These are phyloP conservation scores for Umbelopsis sp. DNA, from an alignment of 371 early-diverging fungal species.

Conservation along the genomic window DNA sequence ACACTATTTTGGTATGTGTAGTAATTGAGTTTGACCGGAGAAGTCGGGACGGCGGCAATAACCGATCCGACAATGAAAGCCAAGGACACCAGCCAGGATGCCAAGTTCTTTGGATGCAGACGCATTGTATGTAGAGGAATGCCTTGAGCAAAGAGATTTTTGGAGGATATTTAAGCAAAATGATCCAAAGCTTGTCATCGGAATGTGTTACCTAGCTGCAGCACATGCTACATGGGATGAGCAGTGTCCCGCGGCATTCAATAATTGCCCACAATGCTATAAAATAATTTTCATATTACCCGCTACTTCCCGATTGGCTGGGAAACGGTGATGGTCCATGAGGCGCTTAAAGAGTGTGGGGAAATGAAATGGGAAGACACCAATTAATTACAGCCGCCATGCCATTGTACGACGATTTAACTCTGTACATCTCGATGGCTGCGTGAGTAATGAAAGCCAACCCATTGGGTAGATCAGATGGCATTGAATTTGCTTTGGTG, in stretches of 20 bases:
- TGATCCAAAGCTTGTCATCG: neutral
- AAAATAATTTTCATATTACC: neutral
- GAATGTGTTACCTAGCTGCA: neutral
- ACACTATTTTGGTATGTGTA: conserved; percentile 26
- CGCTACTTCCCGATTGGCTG: conserved; percentile 6
- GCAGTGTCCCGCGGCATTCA: neutral
- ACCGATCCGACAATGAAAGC: conserved; percentile 4
- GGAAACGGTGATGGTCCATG: neutral
- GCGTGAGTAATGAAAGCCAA: neutral
- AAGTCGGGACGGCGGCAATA: conserved; percentile 16
- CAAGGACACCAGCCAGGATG: neutral
- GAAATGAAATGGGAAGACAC: neutral
- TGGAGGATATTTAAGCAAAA: neutral
- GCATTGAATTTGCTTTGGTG: no score
- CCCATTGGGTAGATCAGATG: neutral
- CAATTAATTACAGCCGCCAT: neutral
- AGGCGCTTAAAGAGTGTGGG: neutral
- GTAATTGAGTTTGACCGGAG: conserved; percentile 26
- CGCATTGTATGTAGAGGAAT: neutral
- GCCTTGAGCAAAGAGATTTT: neutral
- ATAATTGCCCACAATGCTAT: neutral
- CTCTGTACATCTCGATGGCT: no score
- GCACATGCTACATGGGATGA: neutral
- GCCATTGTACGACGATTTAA: neutral
- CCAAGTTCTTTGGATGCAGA: neutral